Evolutionary conservation across 371 early-diverging fungal species (phyloP).

Genomic region (Gilbertella persicaria): DNA sequence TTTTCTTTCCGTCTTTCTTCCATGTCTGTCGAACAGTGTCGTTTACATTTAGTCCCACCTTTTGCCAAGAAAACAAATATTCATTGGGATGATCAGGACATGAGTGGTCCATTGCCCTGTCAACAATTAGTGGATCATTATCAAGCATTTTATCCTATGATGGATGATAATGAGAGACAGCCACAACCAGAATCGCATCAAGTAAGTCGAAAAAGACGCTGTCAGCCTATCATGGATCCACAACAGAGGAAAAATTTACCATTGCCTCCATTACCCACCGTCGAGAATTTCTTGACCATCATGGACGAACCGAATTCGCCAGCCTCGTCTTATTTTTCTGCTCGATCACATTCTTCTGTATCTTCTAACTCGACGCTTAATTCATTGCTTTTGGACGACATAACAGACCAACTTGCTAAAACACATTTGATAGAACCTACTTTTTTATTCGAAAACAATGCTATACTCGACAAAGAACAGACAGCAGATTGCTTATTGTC

Average conservation of each 20-base stretch:
- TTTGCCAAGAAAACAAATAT: conserved; percentile 9
- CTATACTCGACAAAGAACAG: not conserved
- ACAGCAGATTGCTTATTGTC: not conserved
- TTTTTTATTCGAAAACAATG: not conserved
- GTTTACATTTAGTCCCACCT: conserved; percentile 5
- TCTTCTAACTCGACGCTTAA: conserved; percentile 13
- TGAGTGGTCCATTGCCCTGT: not conserved
- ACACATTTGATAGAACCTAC: conserved; percentile 2
- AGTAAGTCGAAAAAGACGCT: conserved; percentile 43
- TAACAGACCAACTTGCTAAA: conserved; percentile 8
- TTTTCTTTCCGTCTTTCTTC: not conserved
- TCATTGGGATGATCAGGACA: not conserved
- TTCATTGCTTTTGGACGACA: conserved; percentile 7
- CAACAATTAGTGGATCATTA: not conserved
- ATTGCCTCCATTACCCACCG: conserved; percentile 12
- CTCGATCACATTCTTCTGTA: conserved; percentile 5
- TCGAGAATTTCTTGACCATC: conserved; percentile 15
- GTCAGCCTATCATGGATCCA: conserved; percentile 13
- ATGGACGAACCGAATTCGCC: conserved; percentile 17
- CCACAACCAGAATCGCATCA: conserved; percentile 7
- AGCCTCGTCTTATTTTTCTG: conserved; percentile 12
- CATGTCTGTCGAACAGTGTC: not conserved
- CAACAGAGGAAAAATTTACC: conserved; percentile 2
- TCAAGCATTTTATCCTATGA: not conserved
- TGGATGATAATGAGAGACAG: not conserved